These are phyloP conservation scores for Kuraishia hungarica DNA, from an alignment of 805 yeast species.

Conservation along the genomic window DNA sequence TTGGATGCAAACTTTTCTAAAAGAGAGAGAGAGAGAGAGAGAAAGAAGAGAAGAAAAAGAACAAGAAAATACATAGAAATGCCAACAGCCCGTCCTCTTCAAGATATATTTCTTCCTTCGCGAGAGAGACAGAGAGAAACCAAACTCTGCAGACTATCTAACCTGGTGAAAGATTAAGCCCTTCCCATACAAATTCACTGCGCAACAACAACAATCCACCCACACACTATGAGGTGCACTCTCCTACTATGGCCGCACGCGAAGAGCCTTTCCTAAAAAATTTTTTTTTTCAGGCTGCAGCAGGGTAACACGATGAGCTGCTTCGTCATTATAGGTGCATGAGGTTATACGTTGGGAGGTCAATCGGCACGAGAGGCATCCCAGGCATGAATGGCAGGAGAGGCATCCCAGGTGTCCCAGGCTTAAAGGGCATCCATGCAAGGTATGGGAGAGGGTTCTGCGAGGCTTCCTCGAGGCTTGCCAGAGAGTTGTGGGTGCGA, in stretches of 20 bases:
- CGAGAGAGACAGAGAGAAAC: too few relatives aligned
- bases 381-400: too few relatives aligned
- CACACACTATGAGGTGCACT: neutral
- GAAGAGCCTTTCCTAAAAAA: neutral
- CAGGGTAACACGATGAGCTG: neutral
- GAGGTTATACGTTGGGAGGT: neutral
- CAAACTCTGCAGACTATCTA: neutral
- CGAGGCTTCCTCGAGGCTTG: too few relatives aligned
- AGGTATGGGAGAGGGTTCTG: too few relatives aligned
- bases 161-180: too few relatives aligned
- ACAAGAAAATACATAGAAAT: neutral
- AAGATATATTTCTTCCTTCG: neutral
- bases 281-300: neutral
- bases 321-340: neutral
- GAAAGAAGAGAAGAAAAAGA: neutral
- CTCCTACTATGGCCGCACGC: neutral
- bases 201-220: too few relatives aligned
- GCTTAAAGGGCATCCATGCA: too few relatives aligned
- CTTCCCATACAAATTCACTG: neutral
- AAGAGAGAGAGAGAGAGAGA: conserved; percentile 5
- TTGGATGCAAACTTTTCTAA: conserved; percentile 1
- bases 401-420: too few relatives aligned
- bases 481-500: too few relatives aligned
- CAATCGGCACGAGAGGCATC: neutral
- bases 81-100: neutral